Percentiles rank a stretch among this genome's conserved stretches.
These are phyloP conservation scores for Filosporella fistucella DNA, from an alignment of 495 filamentous ascomycete genomes.

Conservation along the genomic window DNA sequence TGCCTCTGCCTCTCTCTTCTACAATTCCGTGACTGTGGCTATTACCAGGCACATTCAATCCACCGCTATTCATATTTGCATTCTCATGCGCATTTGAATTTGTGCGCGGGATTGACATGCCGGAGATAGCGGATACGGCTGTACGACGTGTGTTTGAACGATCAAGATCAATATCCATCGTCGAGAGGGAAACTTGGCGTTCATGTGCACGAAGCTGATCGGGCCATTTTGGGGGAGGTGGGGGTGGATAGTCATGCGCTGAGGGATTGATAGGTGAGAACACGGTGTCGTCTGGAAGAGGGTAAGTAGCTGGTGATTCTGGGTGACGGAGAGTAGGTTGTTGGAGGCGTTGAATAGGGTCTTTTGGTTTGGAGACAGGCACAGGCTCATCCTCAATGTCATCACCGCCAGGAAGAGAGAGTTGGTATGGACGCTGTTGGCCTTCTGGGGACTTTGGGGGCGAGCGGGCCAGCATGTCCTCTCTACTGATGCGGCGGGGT, in stretches of 20 bases:
- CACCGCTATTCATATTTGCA: neutral
- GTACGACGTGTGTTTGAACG: conserved; percentile 19
- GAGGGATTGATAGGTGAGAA: conserved; percentile 18
- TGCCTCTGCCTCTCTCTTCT: conserved; percentile 2
- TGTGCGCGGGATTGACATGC: conserved; percentile 5
- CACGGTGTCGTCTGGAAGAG: conserved; percentile 12
- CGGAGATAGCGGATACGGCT: conserved; percentile 10
- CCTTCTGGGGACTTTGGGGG: conserved; percentile 15
- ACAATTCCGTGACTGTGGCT: neutral
- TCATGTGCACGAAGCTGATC: neutral
- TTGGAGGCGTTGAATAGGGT: conserved; percentile 14
- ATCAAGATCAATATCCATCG: conserved; percentile 10
- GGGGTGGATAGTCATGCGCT: conserved; percentile 13
- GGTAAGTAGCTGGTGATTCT: conserved; percentile 18
- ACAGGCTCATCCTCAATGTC: conserved; percentile 14
- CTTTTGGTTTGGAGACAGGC: conserved; percentile 9
- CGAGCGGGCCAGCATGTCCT: conserved; percentile 22
- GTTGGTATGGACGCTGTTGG: conserved; percentile 25
- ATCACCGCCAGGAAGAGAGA: conserved; percentile 19
- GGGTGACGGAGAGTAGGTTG: conserved; percentile 19
- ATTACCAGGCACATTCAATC: neutral
- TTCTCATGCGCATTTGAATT: neutral
- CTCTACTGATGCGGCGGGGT: conserved; percentile 13
- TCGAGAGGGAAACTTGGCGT: neutral
- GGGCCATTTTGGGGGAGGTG: conserved; percentile 20